Conservation (phyloP, 345 rosid genomes). For the Bruguiera parviflora region DNA sequence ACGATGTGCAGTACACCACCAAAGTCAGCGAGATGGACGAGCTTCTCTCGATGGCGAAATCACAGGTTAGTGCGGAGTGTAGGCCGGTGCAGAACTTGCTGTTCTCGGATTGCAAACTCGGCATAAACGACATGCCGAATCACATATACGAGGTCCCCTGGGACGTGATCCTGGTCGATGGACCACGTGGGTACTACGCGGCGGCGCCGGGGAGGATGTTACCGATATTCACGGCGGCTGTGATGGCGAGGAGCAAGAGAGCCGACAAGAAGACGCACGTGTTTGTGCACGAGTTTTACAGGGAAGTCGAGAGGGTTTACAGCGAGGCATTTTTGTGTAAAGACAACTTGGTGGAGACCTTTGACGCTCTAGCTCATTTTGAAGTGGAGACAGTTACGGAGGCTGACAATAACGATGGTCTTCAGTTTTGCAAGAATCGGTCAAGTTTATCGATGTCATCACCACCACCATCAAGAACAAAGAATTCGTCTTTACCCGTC, state of each 20-base stretch:
- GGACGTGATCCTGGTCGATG: slow-evolving; percentile 81
- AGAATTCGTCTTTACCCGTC: slow-evolving; percentile 15
- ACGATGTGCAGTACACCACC: slow-evolving; percentile 72
- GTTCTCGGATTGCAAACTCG: slow-evolving; percentile 80
- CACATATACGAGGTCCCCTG: slow-evolving; percentile 71
- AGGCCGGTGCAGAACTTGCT: slow-evolving; percentile 83
- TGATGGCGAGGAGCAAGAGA: slow-evolving; percentile 62
- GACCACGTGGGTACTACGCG: slow-evolving; percentile 62
- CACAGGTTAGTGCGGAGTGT: slow-evolving; percentile 47
- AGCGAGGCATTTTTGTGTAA: slow-evolving; percentile 70
- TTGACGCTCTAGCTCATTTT: slow-evolving; percentile 58
- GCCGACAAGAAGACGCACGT: slow-evolving; percentile 53
- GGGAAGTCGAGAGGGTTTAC: slow-evolving; percentile 65
- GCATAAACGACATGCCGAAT: slow-evolving; percentile 78
- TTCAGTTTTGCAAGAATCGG: slow-evolving; percentile 50
- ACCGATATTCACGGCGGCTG: slow-evolving; percentile 75
- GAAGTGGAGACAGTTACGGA: slow-evolving; percentile 30
- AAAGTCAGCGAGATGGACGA: slow-evolving; percentile 51
- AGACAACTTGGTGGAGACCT: slow-evolving; percentile 56
- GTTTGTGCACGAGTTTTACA: slow-evolving; percentile 67
- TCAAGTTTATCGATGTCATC: slow-evolving; percentile 19
- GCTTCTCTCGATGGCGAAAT: slow-evolving; percentile 38
- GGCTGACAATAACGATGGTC: neutral
- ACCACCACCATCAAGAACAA: slow-evolving; percentile 18
- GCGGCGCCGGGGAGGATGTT: slow-evolving; percentile 85